A percentile compares a stretch with the other conserved stretches of the same genome.
Evolutionary conservation across 306 rosid genomes (phyloP).

Genomic region (Abrus pulchellus): DNA sequence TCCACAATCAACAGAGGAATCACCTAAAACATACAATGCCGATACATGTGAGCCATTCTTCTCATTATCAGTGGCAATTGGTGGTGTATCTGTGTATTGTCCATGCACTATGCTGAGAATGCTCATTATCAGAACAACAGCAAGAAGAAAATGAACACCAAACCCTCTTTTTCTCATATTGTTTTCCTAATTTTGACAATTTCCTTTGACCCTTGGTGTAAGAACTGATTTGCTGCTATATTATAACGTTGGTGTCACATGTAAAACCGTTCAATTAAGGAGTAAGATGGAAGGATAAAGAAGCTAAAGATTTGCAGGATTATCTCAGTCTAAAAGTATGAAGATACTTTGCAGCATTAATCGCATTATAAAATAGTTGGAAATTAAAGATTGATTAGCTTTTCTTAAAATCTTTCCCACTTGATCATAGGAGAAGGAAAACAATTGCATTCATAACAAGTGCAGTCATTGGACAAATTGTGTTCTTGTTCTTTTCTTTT

Average conservation of each 20-base stretch:
- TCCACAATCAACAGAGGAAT: slow-evolving; percentile 93
- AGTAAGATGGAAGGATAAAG: not conserved
- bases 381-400: not conserved
- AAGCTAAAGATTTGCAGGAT: not conserved
- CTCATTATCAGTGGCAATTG: not conserved
- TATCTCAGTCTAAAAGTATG: not conserved
- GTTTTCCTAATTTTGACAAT: not conserved
- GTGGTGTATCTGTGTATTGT: slow-evolving; percentile 24
- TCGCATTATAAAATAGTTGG: not conserved
- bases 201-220: slow-evolving; percentile 18
- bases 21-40: slow-evolving; percentile 76
- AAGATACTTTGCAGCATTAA: not conserved
- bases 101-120: slow-evolving; percentile 45
- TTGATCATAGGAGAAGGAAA: not conserved
- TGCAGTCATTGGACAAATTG: not conserved
- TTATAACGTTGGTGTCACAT: slow-evolving; percentile 1
- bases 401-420: not conserved
- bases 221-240: slow-evolving; percentile 23
- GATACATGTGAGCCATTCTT: slow-evolving; percentile 43
- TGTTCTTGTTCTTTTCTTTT: not conserved
- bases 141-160: slow-evolving; percentile 37
- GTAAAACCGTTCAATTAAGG: slow-evolving; percentile 28
- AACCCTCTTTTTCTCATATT: slow-evolving; percentile 44
- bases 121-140: slow-evolving; percentile 44
- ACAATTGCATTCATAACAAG: slow-evolving; percentile 2